Percentiles rank a stretch among this genome's conserved stretches.
Conservation (phyloP, 345 rosid genomes). For the Eucalyptus shirleyi region DNA sequence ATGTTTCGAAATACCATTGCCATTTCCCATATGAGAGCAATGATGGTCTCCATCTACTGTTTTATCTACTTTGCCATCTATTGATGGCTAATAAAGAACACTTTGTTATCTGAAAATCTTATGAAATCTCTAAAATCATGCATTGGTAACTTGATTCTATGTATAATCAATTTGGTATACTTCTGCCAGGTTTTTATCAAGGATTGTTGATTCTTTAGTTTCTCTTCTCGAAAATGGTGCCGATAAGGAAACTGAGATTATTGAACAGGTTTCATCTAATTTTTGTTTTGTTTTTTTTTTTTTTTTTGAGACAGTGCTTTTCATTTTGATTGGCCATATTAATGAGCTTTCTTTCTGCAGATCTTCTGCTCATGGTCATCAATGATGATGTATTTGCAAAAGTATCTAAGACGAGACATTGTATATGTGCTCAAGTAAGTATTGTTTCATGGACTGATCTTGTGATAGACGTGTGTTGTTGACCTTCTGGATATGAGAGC, state of each 20-base stretch:
- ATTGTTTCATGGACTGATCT: neutral
- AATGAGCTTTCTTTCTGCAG: slow-evolving; percentile 23
- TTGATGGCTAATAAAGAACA: neutral
- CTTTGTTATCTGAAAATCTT: neutral
- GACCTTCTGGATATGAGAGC: neutral
- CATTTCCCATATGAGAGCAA: neutral
- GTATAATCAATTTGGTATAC: neutral
- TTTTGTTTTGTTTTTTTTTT: neutral
- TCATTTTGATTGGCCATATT: neutral
- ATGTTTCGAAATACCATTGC: neutral
- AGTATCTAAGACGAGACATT: slow-evolving; percentile 44
- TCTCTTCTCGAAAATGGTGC: slow-evolving; percentile 69
- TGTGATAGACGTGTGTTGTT: neutral
- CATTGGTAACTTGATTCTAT: neutral
- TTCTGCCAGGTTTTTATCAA: slow-evolving; percentile 51
- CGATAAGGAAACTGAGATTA: slow-evolving; percentile 75
- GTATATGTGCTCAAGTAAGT: slow-evolving; percentile 54
- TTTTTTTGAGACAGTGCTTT: neutral
- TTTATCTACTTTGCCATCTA: neutral
- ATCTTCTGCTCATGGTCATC: slow-evolving; percentile 65
- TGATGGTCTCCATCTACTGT: neutral
- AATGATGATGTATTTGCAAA: slow-evolving; percentile 57
- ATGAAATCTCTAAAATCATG: neutral
- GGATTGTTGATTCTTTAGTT: slow-evolving; percentile 41
- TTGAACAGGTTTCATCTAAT: slow-evolving; percentile 59